These are phyloP conservation scores for Phytopythium oedochilum DNA, from an alignment of 352 stramenopile species.

Conservation along the genomic window DNA sequence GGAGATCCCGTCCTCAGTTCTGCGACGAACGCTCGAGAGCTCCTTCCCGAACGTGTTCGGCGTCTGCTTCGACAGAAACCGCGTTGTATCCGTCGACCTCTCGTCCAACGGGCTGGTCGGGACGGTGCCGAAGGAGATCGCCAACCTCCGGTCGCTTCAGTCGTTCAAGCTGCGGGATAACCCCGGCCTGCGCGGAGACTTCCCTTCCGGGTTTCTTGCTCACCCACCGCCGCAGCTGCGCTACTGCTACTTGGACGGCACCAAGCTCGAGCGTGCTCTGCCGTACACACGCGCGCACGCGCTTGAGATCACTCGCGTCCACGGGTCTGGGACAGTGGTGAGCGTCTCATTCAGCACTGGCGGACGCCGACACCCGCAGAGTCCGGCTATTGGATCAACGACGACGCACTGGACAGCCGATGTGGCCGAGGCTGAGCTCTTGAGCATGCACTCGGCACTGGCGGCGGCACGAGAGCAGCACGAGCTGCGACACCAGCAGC, in stretches of 20 bases:
- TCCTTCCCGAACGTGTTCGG: slow-evolving; percentile 32
- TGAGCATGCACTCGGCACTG: slow-evolving; percentile 42
- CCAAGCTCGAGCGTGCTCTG: slow-evolving; percentile 33
- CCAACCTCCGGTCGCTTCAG: slow-evolving; percentile 36
- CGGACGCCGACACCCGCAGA: neutral
- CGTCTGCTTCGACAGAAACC: slow-evolving; percentile 53
- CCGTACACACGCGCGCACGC: slow-evolving; percentile 41
- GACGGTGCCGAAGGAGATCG: slow-evolving; percentile 33
- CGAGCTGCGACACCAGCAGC: slow-evolving; percentile 15
- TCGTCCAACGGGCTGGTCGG: slow-evolving; percentile 43
- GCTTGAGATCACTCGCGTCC: slow-evolving; percentile 57
- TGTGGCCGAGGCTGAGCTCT: slow-evolving; percentile 51
- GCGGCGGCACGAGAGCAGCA: slow-evolving; percentile 31
- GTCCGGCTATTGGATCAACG: too few relatives aligned
- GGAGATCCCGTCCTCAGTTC: neutral
- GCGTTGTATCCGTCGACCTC: slow-evolving; percentile 54
- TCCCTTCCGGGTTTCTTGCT: slow-evolving; percentile 13
- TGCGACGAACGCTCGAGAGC: slow-evolving; percentile 22
- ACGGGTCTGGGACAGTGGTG: slow-evolving; percentile 15
- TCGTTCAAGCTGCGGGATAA: slow-evolving; percentile 61
- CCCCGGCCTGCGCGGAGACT: slow-evolving; percentile 22
- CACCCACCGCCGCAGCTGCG: slow-evolving; percentile 23
- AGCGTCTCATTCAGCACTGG: slow-evolving; percentile 45
- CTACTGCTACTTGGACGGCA: slow-evolving; percentile 67
- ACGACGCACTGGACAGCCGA: slow-evolving; percentile 36